Conservation (phyloP, 495 filamentous ascomycete genomes). For the Penicillium simplicissimum region DNA sequence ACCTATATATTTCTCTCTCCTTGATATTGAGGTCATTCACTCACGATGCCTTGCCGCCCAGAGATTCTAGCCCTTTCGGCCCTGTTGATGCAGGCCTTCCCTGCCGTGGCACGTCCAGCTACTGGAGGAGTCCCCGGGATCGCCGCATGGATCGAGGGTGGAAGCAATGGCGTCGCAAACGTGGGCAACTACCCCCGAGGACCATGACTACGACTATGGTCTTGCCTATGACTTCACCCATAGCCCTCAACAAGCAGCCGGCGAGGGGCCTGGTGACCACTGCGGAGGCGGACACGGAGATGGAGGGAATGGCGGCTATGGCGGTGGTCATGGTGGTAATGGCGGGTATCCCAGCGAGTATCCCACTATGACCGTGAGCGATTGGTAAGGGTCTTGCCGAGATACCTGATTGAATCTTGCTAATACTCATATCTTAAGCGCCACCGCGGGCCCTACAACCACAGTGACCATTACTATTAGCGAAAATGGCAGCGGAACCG, state of each 20-base stretch:
- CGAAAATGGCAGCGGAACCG: not conserved
- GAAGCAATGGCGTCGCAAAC: not conserved
- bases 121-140: not conserved
- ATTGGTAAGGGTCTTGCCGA: not conserved
- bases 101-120: not conserved
- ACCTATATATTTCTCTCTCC: not conserved
- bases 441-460: not conserved
- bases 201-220: not conserved
- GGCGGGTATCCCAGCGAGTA: not conserved
- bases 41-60: not conserved
- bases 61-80: conserved; percentile 5
- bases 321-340: not conserved
- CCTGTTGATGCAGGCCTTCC: not conserved
- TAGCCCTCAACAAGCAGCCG: not conserved
- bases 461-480: conserved; percentile 1
- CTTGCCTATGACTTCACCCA: not conserved
- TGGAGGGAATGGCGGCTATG: not conserved
- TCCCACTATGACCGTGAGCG: conserved; percentile 1
- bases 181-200: not conserved
- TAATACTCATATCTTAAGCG: not conserved
- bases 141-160: not conserved
- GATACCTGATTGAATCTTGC: not conserved
- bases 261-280: not conserved
- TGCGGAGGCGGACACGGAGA: not conserved
- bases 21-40: not conserved